Evolutionary conservation across 2,329 filamentous ascomycete species (phyloP).

Genomic region (Penicillium sp.): DNA sequence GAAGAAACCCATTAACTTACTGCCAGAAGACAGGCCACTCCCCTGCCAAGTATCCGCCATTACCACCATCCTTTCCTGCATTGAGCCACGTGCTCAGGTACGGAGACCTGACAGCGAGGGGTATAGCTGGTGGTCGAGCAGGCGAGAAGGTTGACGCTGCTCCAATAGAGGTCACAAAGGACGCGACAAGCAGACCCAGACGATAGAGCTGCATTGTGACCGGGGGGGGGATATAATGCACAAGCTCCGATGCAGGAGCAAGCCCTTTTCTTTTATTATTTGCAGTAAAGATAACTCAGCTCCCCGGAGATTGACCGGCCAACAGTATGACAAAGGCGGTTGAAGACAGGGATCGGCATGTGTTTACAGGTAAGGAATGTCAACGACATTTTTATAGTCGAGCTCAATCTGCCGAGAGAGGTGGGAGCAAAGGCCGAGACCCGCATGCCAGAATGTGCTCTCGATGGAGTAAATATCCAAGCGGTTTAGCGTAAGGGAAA

Average conservation of each 20-base stretch:
- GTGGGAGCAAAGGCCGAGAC: constrained; percentile 12
- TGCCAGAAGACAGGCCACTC: constrained; percentile 67
- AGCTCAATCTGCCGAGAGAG: constrained; percentile 21
- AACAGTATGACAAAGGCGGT: constrained; percentile 5
- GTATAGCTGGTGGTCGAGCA: constrained; percentile 63
- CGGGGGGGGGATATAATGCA: constrained; percentile 17
- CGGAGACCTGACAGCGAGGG: constrained; percentile 69
- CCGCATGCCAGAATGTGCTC: constrained; percentile 25
- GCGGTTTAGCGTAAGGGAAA: constrained; percentile 11
- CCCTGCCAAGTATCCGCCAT: constrained; percentile 64
- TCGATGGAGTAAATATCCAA: constrained; percentile 14
- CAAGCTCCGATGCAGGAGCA: constrained; percentile 22
- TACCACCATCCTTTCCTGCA: constrained; percentile 58
- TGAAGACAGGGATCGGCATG: constrained; percentile 20
- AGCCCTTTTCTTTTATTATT: constrained; percentile 17
- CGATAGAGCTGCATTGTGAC: constrained; percentile 31
- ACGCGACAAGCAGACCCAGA: constrained; percentile 25
- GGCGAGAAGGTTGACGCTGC: constrained; percentile 58
- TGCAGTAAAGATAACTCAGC: constrained; percentile 5
- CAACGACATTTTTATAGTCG: constrained; percentile 28
- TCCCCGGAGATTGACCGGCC: constrained; percentile 2
- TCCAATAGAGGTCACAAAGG: constrained; percentile 22
- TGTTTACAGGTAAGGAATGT: constrained; percentile 31
- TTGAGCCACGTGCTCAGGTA: constrained; percentile 70
- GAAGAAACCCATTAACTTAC: constrained; percentile 45